phyloP scores from a whole-genome alignment of 139 green algal genomes.

The Coccomyxa sp. region DNA sequence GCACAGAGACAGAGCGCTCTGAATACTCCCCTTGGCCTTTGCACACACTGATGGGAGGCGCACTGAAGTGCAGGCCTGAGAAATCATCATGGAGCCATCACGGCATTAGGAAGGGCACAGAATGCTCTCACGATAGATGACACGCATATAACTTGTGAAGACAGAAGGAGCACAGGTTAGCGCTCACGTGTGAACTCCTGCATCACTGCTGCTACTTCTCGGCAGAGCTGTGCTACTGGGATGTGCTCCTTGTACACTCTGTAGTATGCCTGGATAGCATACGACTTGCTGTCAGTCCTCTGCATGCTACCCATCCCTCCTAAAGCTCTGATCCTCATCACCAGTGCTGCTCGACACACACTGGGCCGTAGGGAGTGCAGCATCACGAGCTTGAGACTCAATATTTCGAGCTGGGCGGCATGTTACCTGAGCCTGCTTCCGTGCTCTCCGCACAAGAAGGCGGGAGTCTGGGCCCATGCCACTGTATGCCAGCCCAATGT shows the following conservation, averaged over 20 bases:
- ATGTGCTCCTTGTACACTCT: slow-evolving; percentile 95
- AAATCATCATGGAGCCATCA: no score
- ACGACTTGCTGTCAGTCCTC: neutral
- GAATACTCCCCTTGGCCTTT: neutral
- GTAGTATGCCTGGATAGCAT: slow-evolving; percentile 73
- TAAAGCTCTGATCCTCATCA: no score
- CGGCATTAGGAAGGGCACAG: no score
- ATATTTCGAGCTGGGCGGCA: no score
- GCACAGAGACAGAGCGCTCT: slow-evolving; percentile 4
- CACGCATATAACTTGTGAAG: neutral
- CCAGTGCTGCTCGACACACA: no score
- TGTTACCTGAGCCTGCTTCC: slow-evolving; percentile 21
- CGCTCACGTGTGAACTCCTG: slow-evolving; percentile 96
- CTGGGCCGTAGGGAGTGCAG: no score
- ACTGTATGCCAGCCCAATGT: slow-evolving; percentile 95
- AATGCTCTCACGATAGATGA: neutral
- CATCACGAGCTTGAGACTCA: no score
- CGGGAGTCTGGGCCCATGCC: slow-evolving; percentile 98
- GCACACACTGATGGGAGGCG: no score
- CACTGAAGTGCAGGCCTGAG: no score
- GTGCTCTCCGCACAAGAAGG: slow-evolving; percentile 86
- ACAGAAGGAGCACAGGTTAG: neutral
- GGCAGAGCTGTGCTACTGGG: slow-evolving; percentile 92
- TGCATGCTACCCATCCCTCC: no score
- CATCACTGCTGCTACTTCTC: slow-evolving; percentile 97